Evolutionary conservation across 176 grass and related monocot species (phyloP).

Genomic region (Phoenix roebelenii): DNA sequence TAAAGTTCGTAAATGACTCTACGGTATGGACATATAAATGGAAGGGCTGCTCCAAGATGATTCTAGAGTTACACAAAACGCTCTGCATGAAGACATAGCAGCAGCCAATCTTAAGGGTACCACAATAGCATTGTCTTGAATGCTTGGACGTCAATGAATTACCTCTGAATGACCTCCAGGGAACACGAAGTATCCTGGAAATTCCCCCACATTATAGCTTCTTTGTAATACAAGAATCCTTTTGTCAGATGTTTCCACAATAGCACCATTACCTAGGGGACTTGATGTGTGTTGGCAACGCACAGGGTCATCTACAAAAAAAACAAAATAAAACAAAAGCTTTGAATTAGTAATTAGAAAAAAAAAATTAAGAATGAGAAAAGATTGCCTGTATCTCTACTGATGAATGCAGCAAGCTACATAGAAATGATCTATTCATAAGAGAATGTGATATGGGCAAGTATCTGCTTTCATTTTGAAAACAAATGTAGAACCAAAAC

Average conservation of each 20-base stretch:
- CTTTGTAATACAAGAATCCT: conserved; percentile 85
- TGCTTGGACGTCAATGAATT: not conserved
- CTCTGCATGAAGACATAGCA: no score
- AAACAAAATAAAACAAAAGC: conserved; percentile 14
- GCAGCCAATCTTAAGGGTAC: no score
- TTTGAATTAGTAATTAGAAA: conserved; percentile 15
- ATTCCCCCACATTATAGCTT: conserved; percentile 82
- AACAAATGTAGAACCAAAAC: no score
- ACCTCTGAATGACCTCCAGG: conserved; percentile 96
- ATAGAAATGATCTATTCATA: no score
- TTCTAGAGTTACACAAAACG: no score
- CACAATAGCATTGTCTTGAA: no score
- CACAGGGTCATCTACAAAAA: conserved; percentile 23
- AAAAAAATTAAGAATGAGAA: not conserved
- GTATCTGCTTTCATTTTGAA: no score
- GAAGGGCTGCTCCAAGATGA: no score
- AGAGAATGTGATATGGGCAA: no score
- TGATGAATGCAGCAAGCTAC: no score
- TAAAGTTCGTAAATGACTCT: no score
- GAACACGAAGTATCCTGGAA: conserved; percentile 86
- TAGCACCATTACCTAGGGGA: conserved; percentile 82
- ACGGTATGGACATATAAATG: no score
- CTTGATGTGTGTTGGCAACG: conserved; percentile 69
- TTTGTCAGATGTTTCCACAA: conserved; percentile 78
- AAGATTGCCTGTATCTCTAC: not conserved